Evolutionary conservation across 768 basidiomycete genomes (phyloP), one percentile per base, ranked within the genome.

Genomic region (Daedaleopsis sinensis): DNA sequence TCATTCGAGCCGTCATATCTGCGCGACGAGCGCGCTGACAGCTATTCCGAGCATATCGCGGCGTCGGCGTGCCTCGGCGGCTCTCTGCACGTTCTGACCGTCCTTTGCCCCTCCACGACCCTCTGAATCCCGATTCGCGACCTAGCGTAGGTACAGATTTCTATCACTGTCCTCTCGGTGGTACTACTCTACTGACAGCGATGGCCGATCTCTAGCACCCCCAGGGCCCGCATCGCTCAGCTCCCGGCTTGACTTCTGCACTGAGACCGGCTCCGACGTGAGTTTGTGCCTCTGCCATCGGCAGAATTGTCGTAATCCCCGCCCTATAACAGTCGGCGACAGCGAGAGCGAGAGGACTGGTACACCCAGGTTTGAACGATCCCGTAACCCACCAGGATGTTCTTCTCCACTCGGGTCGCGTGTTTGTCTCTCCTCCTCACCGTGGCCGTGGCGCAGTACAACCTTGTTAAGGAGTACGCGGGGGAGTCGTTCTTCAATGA

Each of bases 401-500:
- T 58, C 43, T 24, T 32, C 46, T 23, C 57, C 35, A 19, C 42
- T 15, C 52, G 54, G 43, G 27, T 37, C 6, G 39, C 48, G 8
- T 59, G 50, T 23, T 13, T 39, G 38, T 39, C 55, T 21, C 32
- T 65, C 19, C 55, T 64, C 43, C 58, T 64, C n/a, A 36, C 57
- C 15, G 47, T 58, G 15, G 65, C 59, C 23, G 16, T 57, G 13
- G 65, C 68, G 27, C 66, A 70, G 63, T 88, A 90, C 72, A 71
- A 79, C 55, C 71, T 87, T 52, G 79, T 81, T 23, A 81, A 81
- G 66, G 80, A 83, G 57, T 89, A 86, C 71, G 68, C 80, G 4
- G 88, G 89, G 1, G 68, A 78, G n/a, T 78, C 70, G 7, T 90
- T 91, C 72, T 90, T 90, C 64, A 74, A 90, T 55, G 80, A 78